phyloP scores from a whole-genome alignment of 2,329 filamentous ascomycete species.

The Graphiopsis chlorocephala region DNA sequence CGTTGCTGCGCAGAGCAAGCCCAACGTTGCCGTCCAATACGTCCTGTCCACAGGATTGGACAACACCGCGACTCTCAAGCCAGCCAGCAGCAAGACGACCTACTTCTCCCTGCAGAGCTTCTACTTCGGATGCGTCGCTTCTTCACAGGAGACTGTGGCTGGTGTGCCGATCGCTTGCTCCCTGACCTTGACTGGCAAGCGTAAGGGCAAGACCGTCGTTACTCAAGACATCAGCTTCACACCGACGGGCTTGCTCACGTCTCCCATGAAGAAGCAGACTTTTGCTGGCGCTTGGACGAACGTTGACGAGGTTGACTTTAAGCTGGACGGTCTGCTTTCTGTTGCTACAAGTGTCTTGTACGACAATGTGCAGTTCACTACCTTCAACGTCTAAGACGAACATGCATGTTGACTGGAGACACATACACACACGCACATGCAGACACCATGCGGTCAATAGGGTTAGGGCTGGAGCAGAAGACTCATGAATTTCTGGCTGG shows the following conservation, averaged over 20 bases:
- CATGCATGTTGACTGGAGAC: not conserved
- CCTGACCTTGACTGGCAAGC: not conserved
- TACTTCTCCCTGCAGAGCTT: conserved; percentile 12
- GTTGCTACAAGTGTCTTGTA: conserved; percentile 2
- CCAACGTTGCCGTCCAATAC: conserved; percentile 11
- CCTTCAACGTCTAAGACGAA: not conserved
- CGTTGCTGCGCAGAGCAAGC: not conserved
- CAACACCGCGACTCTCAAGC: not conserved
- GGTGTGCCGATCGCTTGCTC: not conserved
- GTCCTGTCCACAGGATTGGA: not conserved
- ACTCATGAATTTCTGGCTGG: not conserved
- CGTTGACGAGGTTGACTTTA: conserved; percentile 9
- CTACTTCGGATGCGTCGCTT: conserved; percentile 15
- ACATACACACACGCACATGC: not conserved
- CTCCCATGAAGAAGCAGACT: not conserved
- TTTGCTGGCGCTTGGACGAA: conserved; percentile 1
- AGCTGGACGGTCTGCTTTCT: not conserved
- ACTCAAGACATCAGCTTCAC: conserved; percentile 1
- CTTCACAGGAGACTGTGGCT: conserved; percentile 5
- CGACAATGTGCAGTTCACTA: conserved; percentile 9
- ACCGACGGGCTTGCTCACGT: not conserved
- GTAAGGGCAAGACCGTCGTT: conserved; percentile 1
- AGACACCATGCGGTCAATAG: not conserved
- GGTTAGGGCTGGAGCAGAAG: not conserved
- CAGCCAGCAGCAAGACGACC: not conserved